Evolutionary conservation across 116 monocot genomes (phyloP).

Genomic region (Zostera marina): DNA sequence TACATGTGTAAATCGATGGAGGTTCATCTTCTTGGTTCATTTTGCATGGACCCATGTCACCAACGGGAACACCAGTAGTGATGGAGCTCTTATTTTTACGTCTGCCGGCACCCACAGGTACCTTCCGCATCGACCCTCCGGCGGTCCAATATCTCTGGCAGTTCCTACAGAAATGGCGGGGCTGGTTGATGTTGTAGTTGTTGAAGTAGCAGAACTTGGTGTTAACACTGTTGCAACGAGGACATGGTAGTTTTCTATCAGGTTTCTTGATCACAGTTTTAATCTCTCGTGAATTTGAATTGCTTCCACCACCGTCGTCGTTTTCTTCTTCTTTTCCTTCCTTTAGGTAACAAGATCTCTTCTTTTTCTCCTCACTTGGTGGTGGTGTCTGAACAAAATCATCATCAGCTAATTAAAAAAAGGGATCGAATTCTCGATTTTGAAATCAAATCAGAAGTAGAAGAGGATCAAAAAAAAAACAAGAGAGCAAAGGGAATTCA

Average conservation of each 20-base stretch:
- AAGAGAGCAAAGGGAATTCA: no score
- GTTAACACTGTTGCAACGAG: constrained; percentile 32
- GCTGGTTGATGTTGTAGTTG: constrained; percentile 73
- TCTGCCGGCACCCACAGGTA: constrained; percentile 44
- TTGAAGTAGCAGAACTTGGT: constrained; percentile 95
- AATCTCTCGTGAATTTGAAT: constrained; percentile 6
- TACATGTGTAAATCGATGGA: constrained; percentile 6
- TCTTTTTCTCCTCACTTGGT: background rate
- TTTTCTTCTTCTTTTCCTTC: constrained; percentile 2
- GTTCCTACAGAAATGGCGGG: constrained; percentile 40
- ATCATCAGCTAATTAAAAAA: no score
- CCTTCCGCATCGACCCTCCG: constrained; percentile 35
- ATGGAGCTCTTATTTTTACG: constrained; percentile 41
- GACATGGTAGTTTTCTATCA: constrained; percentile 29
- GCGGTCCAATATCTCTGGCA: constrained; percentile 55
- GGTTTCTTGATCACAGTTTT: constrained; percentile 15
- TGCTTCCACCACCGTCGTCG: background rate
- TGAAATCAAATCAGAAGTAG: no score
- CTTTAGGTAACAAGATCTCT: background rate
- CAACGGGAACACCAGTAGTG: no score
- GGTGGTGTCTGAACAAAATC: no score
- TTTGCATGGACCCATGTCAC: no score
- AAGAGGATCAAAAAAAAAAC: no score
- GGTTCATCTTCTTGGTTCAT: constrained; percentile 3
- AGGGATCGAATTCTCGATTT: no score